Evolutionary conservation across 2,329 filamentous ascomycete genomes (phyloP).

Genomic region (Rutstroemia sp.): DNA sequence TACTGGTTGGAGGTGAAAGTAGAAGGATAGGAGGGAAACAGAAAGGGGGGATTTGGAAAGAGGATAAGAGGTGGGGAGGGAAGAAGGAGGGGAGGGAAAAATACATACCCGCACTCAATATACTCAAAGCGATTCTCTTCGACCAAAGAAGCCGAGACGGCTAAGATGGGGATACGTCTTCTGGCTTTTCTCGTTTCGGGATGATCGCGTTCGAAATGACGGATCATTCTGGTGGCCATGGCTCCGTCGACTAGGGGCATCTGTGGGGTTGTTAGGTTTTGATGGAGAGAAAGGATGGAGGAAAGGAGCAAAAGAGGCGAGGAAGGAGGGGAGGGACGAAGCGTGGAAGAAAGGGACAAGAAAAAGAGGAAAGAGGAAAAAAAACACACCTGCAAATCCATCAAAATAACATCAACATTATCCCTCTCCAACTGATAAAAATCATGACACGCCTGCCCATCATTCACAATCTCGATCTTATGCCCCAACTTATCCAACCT

Average conservation of each 20-base stretch:
- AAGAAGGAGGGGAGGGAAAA: too few relatives aligned
- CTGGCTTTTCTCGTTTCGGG: conserved; percentile 25
- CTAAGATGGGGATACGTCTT: conserved; percentile 68
- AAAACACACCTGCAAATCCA: conserved; percentile 78
- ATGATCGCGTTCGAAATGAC: conserved; percentile 53
- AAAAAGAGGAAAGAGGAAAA: not conserved
- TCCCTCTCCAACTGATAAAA: conserved; percentile 56
- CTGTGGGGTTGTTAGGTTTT: conserved; percentile 35
- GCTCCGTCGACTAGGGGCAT: conserved; percentile 90
- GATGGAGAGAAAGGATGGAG: not conserved
- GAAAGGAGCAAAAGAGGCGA: too few relatives aligned
- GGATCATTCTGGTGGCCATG: conserved; percentile 75
- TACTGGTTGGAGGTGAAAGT: not conserved
- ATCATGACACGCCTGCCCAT: conserved; percentile 76
- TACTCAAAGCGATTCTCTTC: conserved; percentile 65
- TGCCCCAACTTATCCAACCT: conserved; percentile 71
- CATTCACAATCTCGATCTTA: conserved; percentile 62
- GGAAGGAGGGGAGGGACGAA: not conserved
- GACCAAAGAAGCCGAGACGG: conserved; percentile 74
- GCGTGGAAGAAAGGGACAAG: not conserved
- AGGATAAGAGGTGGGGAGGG: too few relatives aligned
- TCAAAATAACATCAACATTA: conserved; percentile 73
- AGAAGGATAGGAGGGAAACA: too few relatives aligned
- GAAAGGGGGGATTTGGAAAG: too few relatives aligned
- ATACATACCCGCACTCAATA: conserved; percentile 42